These are phyloP conservation scores for Colletotrichum falcatum DNA, from an alignment of 2,329 filamentous ascomycete species.

Conservation along the genomic window DNA sequence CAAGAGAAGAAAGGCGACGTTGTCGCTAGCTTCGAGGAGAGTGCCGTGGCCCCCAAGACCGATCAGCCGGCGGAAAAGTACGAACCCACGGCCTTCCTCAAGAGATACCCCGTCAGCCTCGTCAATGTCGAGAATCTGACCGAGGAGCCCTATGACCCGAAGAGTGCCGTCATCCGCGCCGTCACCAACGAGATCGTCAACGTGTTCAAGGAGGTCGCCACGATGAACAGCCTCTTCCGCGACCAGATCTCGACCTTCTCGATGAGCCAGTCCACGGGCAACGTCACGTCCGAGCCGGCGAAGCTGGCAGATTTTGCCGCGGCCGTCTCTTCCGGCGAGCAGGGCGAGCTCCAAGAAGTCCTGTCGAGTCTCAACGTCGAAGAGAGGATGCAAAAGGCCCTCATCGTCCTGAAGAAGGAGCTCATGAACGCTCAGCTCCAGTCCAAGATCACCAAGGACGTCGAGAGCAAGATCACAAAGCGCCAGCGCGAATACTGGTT, in stretches of 20 bases:
- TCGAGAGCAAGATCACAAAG: conserved; percentile 97
- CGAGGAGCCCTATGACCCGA: conserved; percentile 91
- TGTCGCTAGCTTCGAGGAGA: conserved; percentile 96
- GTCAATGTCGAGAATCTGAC: conserved; percentile 94
- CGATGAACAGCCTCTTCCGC: conserved; percentile 92
- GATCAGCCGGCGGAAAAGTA: conserved; percentile 69
- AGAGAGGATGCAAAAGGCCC: conserved; percentile 89
- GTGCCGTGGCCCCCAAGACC: conserved; percentile 70
- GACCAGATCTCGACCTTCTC: conserved; percentile 98
- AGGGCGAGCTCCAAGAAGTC: conserved; percentile 92
- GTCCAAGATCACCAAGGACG: conserved; percentile 97
- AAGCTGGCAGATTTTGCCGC: conserved; percentile 98
- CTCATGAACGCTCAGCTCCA: conserved; percentile 98
- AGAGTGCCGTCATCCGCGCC: conserved; percentile 88
- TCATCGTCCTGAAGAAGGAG: conserved; percentile 96
- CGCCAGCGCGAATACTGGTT: conserved; percentile 98
- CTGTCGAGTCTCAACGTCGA: conserved; percentile 91
- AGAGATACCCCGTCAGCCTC: conserved; percentile 90
- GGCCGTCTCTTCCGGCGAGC: conserved; percentile 93
- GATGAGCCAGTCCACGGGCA: conserved; percentile 93
- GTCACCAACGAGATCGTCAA: conserved; percentile 98
- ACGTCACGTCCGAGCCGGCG: conserved; percentile 92
- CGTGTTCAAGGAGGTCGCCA: conserved; percentile 97
- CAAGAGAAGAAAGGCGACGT: conserved; percentile 89
- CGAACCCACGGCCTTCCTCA: conserved; percentile 91